phyloP scores from a whole-genome alignment of 129 eudicot species.

The Chrysanthemum seticuspe region DNA sequence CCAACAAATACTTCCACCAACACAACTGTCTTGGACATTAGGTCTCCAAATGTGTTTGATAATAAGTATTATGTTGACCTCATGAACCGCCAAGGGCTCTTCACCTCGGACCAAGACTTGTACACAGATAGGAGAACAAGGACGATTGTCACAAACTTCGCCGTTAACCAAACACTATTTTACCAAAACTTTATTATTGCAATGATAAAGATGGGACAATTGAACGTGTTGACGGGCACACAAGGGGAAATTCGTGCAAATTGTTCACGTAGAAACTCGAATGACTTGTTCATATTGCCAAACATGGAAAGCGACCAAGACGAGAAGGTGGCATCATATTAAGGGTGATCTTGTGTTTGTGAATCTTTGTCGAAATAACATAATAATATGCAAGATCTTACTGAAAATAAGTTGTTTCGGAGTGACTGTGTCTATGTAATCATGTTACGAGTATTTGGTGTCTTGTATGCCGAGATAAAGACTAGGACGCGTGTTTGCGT shows the following conservation, averaged over 20 bases:
- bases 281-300: constrained; percentile 49
- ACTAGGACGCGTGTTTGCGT: too few relatives aligned
- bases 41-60: constrained; percentile 60
- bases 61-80: constrained; percentile 65
- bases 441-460: too few relatives aligned
- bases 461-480: too few relatives aligned
- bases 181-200: constrained; percentile 55
- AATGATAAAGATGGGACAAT: constrained; percentile 66
- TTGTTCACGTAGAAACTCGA: constrained; percentile 18
- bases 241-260: too few relatives aligned
- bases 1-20: constrained; percentile 35
- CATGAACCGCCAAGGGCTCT: constrained; percentile 63
- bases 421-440: too few relatives aligned
- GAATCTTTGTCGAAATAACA: too few relatives aligned
- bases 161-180: constrained; percentile 45
- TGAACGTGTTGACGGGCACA: constrained; percentile 29
- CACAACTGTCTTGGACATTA: constrained; percentile 49
- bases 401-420: too few relatives aligned
- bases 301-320: constrained; percentile 52
- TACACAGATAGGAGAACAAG: constrained; percentile 49
- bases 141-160: constrained; percentile 47
- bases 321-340: constrained; percentile 25
- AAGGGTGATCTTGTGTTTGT: neutral
- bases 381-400: too few relatives aligned
- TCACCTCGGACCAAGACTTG: constrained; percentile 68